A percentile compares a stretch with the other conserved stretches of the same genome.
These are phyloP conservation scores for Xenoacremonium recifei DNA, from an alignment of 2,329 filamentous ascomycete species.

Conservation along the genomic window DNA sequence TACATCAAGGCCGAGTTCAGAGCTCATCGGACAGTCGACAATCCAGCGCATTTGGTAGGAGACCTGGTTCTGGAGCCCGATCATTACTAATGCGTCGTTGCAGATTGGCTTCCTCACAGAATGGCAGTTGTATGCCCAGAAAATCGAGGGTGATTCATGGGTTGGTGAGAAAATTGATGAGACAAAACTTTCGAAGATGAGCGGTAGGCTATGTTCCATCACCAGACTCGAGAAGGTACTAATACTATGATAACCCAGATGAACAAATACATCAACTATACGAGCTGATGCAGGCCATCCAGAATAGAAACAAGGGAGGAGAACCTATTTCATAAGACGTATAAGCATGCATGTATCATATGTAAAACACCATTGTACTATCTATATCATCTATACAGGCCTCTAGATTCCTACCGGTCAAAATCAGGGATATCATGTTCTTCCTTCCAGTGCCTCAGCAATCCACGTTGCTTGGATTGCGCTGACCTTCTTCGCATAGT, in stretches of 20 bases:
- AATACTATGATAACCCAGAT: slow-evolving; percentile 57
- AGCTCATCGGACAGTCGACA: slow-evolving; percentile 79
- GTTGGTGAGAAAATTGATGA: slow-evolving; percentile 79
- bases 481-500: slow-evolving; percentile 66
- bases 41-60: slow-evolving; percentile 86
- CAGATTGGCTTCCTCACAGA: slow-evolving; percentile 94
- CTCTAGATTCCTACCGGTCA: neutral
- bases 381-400: slow-evolving; percentile 7
- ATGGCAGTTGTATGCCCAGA: slow-evolving; percentile 94
- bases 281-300: slow-evolving; percentile 85
- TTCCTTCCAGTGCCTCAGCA: slow-evolving; percentile 43
- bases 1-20: slow-evolving; percentile 94
- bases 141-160: slow-evolving; percentile 86
- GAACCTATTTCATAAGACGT: slow-evolving; percentile 24
- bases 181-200: slow-evolving; percentile 88
- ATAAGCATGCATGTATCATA: slow-evolving; percentile 7
- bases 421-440: no score
- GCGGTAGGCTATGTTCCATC: slow-evolving; percentile 56
- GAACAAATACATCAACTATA: slow-evolving; percentile 93
- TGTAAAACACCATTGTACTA: slow-evolving; percentile 16
- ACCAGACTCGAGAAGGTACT: slow-evolving; percentile 2
- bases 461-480: slow-evolving; percentile 61
- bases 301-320: slow-evolving; percentile 32
- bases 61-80: no score
- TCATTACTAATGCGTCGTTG: slow-evolving; percentile 8